Conservation (phyloP, 345 rosid genomes). For the Turritis glabra region DNA sequence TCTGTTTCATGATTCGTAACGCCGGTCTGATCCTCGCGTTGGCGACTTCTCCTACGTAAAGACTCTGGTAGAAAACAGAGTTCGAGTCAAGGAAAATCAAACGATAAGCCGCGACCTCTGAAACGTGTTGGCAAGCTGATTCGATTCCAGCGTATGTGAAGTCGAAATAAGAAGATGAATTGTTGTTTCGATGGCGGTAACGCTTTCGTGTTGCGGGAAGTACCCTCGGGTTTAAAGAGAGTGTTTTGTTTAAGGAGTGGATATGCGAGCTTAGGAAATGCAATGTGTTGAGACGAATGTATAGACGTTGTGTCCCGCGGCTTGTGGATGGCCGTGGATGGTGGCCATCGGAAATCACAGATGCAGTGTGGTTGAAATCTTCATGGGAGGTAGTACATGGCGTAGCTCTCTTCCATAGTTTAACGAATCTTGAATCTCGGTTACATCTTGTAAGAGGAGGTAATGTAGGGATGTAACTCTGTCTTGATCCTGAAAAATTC, state of each 20-base stretch:
- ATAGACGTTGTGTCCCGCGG: slow-evolving; percentile 90
- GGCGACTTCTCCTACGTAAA: slow-evolving; percentile 63
- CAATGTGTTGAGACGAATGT: slow-evolving; percentile 81
- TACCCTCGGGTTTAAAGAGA: slow-evolving; percentile 63
- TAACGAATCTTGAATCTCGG: slow-evolving; percentile 60
- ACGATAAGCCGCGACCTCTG: slow-evolving; percentile 89
- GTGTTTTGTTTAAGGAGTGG: slow-evolving; percentile 79
- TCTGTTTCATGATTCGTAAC: slow-evolving; percentile 68
- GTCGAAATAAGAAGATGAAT: slow-evolving; percentile 60
- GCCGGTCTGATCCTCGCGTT: slow-evolving; percentile 64
- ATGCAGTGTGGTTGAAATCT: slow-evolving; percentile 28
- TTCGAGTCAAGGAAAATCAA: slow-evolving; percentile 76
- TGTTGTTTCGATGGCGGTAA: slow-evolving; percentile 39
- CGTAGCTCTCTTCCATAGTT: slow-evolving; percentile 72
- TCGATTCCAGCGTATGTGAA: slow-evolving; percentile 54
- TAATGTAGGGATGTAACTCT: slow-evolving; percentile 74
- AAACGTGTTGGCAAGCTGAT: slow-evolving; percentile 78
- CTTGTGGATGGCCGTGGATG: slow-evolving; percentile 85
- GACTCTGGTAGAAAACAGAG: slow-evolving; percentile 65
- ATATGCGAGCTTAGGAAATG: slow-evolving; percentile 73
- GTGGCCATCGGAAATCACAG: slow-evolving; percentile 44
- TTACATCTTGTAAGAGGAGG: slow-evolving; percentile 92
- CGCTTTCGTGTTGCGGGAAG: slow-evolving; percentile 47
- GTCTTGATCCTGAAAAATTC: slow-evolving; percentile 64
- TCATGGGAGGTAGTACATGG: slow-evolving; percentile 54